These are phyloP conservation scores for Euptelea pleiosperma DNA, from an alignment of 164 flowering plant genomes.

Conservation along the genomic window DNA sequence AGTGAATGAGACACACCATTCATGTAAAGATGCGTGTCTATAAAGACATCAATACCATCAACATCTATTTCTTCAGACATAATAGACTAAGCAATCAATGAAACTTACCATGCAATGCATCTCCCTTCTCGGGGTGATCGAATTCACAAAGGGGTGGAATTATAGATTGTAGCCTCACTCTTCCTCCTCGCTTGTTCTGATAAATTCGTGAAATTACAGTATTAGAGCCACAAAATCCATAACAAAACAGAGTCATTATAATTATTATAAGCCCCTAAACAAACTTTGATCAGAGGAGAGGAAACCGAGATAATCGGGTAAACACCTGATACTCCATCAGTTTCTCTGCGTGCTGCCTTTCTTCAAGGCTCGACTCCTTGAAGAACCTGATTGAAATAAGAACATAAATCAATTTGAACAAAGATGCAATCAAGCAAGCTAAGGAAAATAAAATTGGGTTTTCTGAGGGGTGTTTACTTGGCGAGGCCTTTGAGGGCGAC, in stretches of 20 bases:
- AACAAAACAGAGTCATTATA: background rate
- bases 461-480: slow-evolving; percentile 40
- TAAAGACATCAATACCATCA: no score
- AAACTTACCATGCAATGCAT: slow-evolving; percentile 75
- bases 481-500: slow-evolving; percentile 91
- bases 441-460: background rate
- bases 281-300: no score
- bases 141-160: slow-evolving; percentile 71
- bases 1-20: no score
- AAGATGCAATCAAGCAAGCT: background rate
- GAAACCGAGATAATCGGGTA: background rate
- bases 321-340: slow-evolving; percentile 94
- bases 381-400: slow-evolving; percentile 54
- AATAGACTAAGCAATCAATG: no score
- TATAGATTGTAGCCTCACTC: slow-evolving; percentile 69
- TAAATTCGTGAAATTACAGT: background rate
- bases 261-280: no score
- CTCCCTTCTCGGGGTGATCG: slow-evolving; percentile 83
- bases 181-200: slow-evolving; percentile 90
- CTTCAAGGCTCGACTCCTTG: slow-evolving; percentile 86
- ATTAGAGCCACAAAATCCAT: background rate
- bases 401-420: background rate
- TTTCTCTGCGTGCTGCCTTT: slow-evolving; percentile 86
- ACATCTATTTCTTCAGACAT: no score
- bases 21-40: no score